Percentiles rank a stretch among this genome's conserved stretches.
Evolutionary conservation across 1,284 basidiomycete genomes (phyloP).

Genomic region (Chalciporus sp.): DNA sequence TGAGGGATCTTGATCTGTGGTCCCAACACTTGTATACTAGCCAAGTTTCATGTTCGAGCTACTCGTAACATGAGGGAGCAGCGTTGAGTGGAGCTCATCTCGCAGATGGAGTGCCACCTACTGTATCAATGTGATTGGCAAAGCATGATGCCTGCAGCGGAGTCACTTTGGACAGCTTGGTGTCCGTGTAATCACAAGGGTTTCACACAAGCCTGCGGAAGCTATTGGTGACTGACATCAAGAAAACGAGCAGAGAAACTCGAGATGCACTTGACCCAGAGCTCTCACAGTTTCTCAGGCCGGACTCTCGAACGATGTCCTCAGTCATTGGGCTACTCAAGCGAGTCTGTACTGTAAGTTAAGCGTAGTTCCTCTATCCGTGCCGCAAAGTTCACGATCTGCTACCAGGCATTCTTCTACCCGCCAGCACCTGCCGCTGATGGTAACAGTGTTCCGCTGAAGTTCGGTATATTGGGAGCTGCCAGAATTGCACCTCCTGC

Average conservation of each 20-base stretch:
- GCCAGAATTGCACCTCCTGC: constrained; percentile 65
- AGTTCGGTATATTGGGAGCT: constrained; percentile 65
- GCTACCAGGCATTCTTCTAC: constrained; percentile 22
- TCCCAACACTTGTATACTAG: background rate
- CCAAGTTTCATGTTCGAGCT: background rate
- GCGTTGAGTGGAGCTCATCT: too few relatives aligned
- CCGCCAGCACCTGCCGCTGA: constrained; percentile 15
- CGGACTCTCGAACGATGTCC: constrained; percentile 15
- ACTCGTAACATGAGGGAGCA: too few relatives aligned
- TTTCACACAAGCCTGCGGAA: too few relatives aligned
- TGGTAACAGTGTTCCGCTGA: constrained; percentile 35
- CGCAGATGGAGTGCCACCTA: too few relatives aligned
- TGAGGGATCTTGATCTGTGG: background rate
- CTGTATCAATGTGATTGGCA: too few relatives aligned
- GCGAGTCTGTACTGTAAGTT: constrained; percentile 29
- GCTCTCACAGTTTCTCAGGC: too few relatives aligned
- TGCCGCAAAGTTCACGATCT: background rate
- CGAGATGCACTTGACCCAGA: too few relatives aligned
- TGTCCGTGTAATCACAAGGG: too few relatives aligned
- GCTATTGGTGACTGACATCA: too few relatives aligned
- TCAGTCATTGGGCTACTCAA: constrained; percentile 23
- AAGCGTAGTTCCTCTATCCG: background rate
- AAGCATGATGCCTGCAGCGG: too few relatives aligned
- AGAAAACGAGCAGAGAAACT: too few relatives aligned
- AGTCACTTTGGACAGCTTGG: too few relatives aligned